A percentile compares a stretch with the other conserved stretches of the same genome.
Conservation (phyloP, 345 rosid genomes). For the Pelargonium nanum region DNA sequence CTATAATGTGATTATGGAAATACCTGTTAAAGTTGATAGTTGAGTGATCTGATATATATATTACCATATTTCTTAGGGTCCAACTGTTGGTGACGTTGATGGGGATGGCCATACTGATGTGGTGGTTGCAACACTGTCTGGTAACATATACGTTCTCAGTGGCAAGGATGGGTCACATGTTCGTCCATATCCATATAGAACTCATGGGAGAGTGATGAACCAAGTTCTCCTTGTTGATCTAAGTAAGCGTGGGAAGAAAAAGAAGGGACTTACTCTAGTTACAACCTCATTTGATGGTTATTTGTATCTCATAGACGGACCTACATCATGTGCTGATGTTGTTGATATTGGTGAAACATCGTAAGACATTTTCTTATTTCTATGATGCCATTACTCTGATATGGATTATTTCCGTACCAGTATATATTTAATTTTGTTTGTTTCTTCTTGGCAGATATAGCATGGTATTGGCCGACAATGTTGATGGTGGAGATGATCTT, state of each 20-base stretch:
- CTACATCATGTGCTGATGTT: constrained; percentile 91
- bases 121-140: constrained; percentile 86
- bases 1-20: neutral
- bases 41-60: constrained; percentile 8
- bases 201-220: constrained; percentile 98
- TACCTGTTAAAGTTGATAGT: no score
- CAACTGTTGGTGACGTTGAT: constrained; percentile 85
- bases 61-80: constrained; percentile 48
- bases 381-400: constrained; percentile 5
- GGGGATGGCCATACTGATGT: constrained; percentile 95
- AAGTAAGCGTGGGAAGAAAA: constrained; percentile 63
- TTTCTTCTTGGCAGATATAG: constrained; percentile 54
- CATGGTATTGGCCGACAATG: constrained; percentile 97
- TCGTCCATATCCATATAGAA: constrained; percentile 88
- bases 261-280: constrained; percentile 81
- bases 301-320: constrained; percentile 93
- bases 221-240: constrained; percentile 93
- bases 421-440: constrained; percentile 7
- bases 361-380: constrained; percentile 35
- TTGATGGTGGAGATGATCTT: constrained; percentile 99
- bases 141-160: constrained; percentile 81
- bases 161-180: constrained; percentile 88
- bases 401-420: constrained; percentile 3
- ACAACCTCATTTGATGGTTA: constrained; percentile 97
- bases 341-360: constrained; percentile 98